Evolutionary conservation across 2,329 filamentous ascomycete genomes (phyloP).

Genomic region (Penicillium sp.): DNA sequence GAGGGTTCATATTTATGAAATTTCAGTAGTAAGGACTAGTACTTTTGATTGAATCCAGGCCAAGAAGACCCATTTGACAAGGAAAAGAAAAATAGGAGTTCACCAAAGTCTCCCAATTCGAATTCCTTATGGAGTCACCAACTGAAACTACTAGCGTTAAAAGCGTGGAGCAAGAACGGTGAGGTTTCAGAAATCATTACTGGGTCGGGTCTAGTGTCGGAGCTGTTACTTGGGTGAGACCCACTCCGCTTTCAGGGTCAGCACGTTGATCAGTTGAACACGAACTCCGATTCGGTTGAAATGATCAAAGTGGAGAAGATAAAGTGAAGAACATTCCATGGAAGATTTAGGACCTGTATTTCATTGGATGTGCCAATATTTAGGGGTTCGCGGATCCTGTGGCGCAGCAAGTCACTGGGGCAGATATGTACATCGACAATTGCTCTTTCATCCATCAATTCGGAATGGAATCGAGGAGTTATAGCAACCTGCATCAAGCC

Average conservation of each 20-base stretch:
- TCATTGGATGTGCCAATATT: neutral
- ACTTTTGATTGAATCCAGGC: neutral
- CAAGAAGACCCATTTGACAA: neutral
- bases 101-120: neutral
- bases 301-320: neutral
- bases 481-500: constrained; percentile 8
- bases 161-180: constrained; percentile 2
- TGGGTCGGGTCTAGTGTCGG: constrained; percentile 3
- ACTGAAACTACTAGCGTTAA: constrained; percentile 15
- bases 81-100: neutral
- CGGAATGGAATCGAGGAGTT: constrained; percentile 2
- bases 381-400: neutral
- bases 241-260: constrained; percentile 4
- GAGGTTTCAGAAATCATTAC: constrained; percentile 7
- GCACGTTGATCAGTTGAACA: neutral
- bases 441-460: neutral
- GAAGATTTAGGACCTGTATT: neutral
- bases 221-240: constrained; percentile 1
- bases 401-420: neutral
- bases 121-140: neutral
- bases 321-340: neutral
- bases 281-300: neutral
- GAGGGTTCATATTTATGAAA: constrained; percentile 6
- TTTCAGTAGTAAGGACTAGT: too few relatives aligned
- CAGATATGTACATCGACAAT: neutral